Conservation (phyloP, 2,329 filamentous ascomycete genomes). For the Alternaria tenuissima region DNA sequence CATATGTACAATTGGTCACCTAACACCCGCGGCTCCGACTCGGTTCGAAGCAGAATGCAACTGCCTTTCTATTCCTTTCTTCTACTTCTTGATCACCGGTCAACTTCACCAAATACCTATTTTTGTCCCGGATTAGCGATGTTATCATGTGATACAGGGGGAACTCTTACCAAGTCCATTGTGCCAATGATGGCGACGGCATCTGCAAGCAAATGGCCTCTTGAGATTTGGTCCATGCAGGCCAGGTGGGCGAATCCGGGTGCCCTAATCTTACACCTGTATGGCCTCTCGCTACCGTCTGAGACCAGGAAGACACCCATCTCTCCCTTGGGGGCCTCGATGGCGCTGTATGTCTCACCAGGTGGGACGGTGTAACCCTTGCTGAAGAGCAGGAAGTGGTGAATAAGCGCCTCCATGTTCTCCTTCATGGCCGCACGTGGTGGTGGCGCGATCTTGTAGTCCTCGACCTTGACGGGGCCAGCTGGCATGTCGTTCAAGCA, state of each 20-base stretch:
- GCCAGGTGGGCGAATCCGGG: slow-evolving; percentile 95
- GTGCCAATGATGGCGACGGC: slow-evolving; percentile 90
- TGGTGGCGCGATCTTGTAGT: slow-evolving; percentile 97
- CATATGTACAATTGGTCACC: slow-evolving; percentile 36
- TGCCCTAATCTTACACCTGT: slow-evolving; percentile 96
- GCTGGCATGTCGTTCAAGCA: slow-evolving; percentile 99
- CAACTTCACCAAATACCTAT: slow-evolving; percentile 45
- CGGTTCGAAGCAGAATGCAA: neutral
- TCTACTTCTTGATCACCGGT: slow-evolving; percentile 17
- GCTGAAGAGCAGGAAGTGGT: slow-evolving; percentile 98
- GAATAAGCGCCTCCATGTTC: slow-evolving; percentile 99
- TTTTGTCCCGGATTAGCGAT: too few species aligned
- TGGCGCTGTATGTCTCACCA: slow-evolving; percentile 96
- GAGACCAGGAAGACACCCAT: slow-evolving; percentile 98
- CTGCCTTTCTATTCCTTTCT: neutral
- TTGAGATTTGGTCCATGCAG: slow-evolving; percentile 91
- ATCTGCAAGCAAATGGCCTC: slow-evolving; percentile 93
- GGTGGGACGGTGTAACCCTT: slow-evolving; percentile 98
- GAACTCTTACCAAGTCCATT: slow-evolving; percentile 41
- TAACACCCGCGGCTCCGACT: neutral
- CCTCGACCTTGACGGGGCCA: slow-evolving; percentile 92
- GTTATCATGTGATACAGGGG: too few species aligned
- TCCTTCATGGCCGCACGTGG: slow-evolving; percentile 99
- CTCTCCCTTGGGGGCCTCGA: slow-evolving; percentile 99
- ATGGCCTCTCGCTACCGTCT: slow-evolving; percentile 94